Base-by-base conservation (phyloP, 345 rosid species). In the Eucalyptus tenuipes region DNA sequence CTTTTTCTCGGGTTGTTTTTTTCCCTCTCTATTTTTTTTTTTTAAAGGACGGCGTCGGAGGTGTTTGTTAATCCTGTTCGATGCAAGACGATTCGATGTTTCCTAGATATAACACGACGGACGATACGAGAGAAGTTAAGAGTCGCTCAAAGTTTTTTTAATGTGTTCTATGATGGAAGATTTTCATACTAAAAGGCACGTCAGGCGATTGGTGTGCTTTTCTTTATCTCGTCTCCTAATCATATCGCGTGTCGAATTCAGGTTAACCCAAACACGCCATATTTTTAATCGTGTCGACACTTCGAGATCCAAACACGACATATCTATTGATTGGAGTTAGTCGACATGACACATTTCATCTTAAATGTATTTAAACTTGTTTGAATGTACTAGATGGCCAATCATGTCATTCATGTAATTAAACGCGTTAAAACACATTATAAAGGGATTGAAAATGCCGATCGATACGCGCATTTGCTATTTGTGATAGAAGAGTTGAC, bases 11-110 rank as follows among this genome's bases (percentile, higher is more conserved):
- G 10, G 10, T 52, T 52, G 8, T 52, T 52, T 20, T 52, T 52
- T 52, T 2, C 10, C 7, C 20, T 0, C 1, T 5, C 2, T 18
- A 2, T 17, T 9, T 2, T 33, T 17, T 10, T 17, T 18, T 37
- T 2, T 5, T 7, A 10, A 33, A 20, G 25, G 12, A 17, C 4
- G 2, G 45, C 45, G 8, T 18, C 14, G 25, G 12, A 18, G 45
- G 45, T 42, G 42, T 37, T 71, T 71, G 24, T 22, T 71, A 75
- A 11, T 11, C 47, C 2, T 1, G 84, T 6, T 40, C 29, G 2
- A 22, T 40, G 47, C 47, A 75, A 11, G 13, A 75, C 47, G 12
- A 20, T 12, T 37, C 27, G 13, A 37, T 71, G 24, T 71, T 20
- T 17, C 44, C 45, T 18, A 5, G 24, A 37, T 37, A 37, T 20